Conservation (phyloP, 1,284 basidiomycete genomes). For the Trichosporon sp. region DNA sequence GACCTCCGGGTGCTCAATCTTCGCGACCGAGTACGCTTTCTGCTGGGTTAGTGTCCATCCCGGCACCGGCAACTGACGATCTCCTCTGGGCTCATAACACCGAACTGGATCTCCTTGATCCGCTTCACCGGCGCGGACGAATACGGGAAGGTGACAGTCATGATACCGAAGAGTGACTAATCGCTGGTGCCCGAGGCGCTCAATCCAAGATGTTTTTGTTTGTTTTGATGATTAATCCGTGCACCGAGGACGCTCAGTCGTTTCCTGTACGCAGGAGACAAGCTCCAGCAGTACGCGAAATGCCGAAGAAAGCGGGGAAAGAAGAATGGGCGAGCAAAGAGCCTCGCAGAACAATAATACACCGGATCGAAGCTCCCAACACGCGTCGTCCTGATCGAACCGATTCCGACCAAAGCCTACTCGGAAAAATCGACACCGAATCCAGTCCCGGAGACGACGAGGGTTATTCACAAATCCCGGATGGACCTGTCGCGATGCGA, state of each 20-base stretch:
- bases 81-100: conserved; percentile 98
- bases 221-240: neutral
- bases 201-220: conserved; percentile 5
- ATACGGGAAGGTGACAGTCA: conserved; percentile 58
- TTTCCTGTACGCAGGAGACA: neutral
- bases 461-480: conserved; percentile 3
- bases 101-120: conserved; percentile 98
- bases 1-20: conserved; percentile 97
- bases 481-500: conserved; percentile 4
- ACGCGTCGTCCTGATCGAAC: neutral
- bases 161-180: conserved; percentile 22
- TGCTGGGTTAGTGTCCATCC: conserved; percentile 41
- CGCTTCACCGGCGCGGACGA: conserved; percentile 89
- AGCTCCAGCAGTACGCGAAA: neutral
- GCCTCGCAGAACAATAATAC: neutral
- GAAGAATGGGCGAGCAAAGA: conserved; percentile 1
- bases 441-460: conserved; percentile 4
- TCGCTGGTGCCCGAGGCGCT: neutral
- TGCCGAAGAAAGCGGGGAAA: neutral
- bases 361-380: neutral
- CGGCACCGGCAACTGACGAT: conserved; percentile 64
- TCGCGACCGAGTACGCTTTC: conserved; percentile 97
- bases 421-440: conserved; percentile 3
- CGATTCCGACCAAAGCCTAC: neutral
- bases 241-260: neutral